Evolutionary conservation across 495 filamentous ascomycete species (phyloP), one percentile per base, ranked within the genome.

Genomic region (Daldinia childiae): DNA sequence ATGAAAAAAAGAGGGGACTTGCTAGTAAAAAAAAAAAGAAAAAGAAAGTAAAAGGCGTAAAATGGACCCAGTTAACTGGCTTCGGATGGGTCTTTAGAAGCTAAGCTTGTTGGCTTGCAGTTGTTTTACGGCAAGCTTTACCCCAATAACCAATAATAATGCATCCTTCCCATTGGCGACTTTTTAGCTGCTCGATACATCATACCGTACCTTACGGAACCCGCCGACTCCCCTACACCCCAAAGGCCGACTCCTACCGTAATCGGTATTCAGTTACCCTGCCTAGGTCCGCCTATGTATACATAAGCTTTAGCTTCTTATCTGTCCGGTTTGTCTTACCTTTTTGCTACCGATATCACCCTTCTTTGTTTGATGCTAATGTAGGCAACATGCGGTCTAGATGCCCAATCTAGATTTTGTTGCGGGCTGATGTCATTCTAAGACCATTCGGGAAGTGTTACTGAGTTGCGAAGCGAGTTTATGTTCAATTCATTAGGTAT

Each of bases 111-210:
- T 29, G 5, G 27, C 27, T 29, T 29, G 27, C 55, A 4, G 50
- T 56, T 36, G 29, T 6, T 34, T 63, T 56, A 21, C 64, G 54
- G 64, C 64, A 55, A 66, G 58, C 58, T 66, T 55, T n/a, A 30
- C 69, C 32, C 58, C 67, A 36, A 19, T 30, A 52, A 21, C 43
- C 43, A 48, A 48, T 48, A 15, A n/a, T 24, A 24, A 9, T 24
- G 2, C 19, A 48, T 21, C 19, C 12, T 21, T 48, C 1, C 43
- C 43, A 24, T 24, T 48, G 43, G 19, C 9, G 19, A 48, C 29
- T 19, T 48, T 57, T 72, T 72, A 64, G 69, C 58, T 59, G 64
- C 54, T 68, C 60, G 38, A 64, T 72, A 68, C 64, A 72, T 61
- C 43, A 64, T 29, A 45, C 41, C 43, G 63, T 48, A 48, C 62